Conservation (phyloP, 306 rosid genomes). For the Alnus rubra region DNA sequence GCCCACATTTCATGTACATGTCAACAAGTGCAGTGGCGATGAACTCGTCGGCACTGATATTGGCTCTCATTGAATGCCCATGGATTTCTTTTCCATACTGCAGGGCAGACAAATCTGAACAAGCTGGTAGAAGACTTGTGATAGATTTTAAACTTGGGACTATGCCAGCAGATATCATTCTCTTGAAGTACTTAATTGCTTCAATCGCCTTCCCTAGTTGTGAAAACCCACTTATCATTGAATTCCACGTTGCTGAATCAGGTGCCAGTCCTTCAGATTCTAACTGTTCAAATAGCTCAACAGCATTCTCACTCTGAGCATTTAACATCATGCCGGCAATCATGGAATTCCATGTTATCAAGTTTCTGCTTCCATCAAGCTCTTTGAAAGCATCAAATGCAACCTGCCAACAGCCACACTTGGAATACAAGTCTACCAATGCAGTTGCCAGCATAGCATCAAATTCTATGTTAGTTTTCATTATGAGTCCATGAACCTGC, state of each 20-base stretch:
- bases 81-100: slow-evolving; percentile 62
- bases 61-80: slow-evolving; percentile 48
- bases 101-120: slow-evolving; percentile 54
- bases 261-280: slow-evolving; percentile 50
- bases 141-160: slow-evolving; percentile 53
- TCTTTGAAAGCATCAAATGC: slow-evolving; percentile 46
- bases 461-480: slow-evolving; percentile 34
- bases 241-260: slow-evolving; percentile 78
- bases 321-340: slow-evolving; percentile 73
- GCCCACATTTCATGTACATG: slow-evolving; percentile 73
- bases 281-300: slow-evolving; percentile 46
- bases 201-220: slow-evolving; percentile 45
- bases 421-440: slow-evolving; percentile 68
- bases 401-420: slow-evolving; percentile 60
- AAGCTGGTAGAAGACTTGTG: slow-evolving; percentile 60
- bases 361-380: slow-evolving; percentile 36
- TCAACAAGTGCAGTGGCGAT: slow-evolving; percentile 66
- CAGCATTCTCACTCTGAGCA: slow-evolving; percentile 46
- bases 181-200: slow-evolving; percentile 58
- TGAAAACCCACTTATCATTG: slow-evolving; percentile 64
- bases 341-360: slow-evolving; percentile 69
- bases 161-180: slow-evolving; percentile 51
- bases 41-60: slow-evolving; percentile 45
- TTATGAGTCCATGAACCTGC: slow-evolving; percentile 63
- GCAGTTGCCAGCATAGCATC: slow-evolving; percentile 56